These are phyloP conservation scores for Micractinium sp. DNA, from an alignment of 139 green algal species.

Conservation along the genomic window DNA sequence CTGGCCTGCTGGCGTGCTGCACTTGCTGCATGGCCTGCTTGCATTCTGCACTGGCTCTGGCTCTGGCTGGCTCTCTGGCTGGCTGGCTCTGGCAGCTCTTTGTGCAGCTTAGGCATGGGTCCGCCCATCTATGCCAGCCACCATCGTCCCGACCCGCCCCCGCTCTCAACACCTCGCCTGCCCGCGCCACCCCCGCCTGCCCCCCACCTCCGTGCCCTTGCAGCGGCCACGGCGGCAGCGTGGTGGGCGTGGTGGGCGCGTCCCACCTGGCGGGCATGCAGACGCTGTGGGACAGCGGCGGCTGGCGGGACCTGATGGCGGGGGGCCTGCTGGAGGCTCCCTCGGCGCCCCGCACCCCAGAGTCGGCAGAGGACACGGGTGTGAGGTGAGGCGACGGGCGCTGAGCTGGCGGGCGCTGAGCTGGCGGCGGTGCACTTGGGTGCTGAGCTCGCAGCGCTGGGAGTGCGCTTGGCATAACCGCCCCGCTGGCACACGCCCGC, in stretches of 20 bases:
- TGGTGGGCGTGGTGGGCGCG: slow-evolving; percentile 51
- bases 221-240: slow-evolving; percentile 9
- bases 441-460: no score
- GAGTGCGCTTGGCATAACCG: no score
- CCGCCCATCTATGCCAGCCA: no score
- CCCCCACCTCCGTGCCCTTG: neutral
- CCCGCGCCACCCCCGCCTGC: neutral
- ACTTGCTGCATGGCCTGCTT: no score
- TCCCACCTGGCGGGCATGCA: slow-evolving; percentile 46
- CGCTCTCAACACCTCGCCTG: neutral
- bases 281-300: slow-evolving; percentile 24
- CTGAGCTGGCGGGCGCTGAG: neutral
- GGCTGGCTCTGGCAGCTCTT: no score
- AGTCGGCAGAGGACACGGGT: slow-evolving; percentile 28
- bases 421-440: no score
- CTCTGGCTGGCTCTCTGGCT: no score
- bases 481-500: no score
- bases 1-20: no score
- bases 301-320: slow-evolving; percentile 17
- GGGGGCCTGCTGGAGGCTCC: slow-evolving; percentile 4
- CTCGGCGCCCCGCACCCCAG: neutral
- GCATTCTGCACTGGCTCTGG: no score
- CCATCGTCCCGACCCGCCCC: no score
- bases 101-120: no score
- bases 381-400: neutral